These are phyloP conservation scores for Ogataea pignaliae DNA, from an alignment of 805 yeast genomes.

Conservation along the genomic window DNA sequence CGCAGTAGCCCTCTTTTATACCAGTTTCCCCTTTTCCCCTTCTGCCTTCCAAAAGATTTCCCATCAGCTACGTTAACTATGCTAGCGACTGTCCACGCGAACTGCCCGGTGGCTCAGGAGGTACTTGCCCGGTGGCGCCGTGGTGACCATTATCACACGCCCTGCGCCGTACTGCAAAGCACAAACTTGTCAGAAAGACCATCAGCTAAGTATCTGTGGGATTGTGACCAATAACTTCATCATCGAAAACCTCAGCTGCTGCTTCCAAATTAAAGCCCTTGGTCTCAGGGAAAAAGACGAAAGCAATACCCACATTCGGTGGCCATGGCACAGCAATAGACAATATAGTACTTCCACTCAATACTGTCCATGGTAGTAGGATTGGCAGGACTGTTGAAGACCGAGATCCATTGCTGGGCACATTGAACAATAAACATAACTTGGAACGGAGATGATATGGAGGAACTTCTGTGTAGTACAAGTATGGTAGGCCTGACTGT, in stretches of 20 bases:
- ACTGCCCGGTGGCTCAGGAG: no score
- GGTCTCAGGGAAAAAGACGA: conserved; percentile 33
- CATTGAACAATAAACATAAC: conserved; percentile 7
- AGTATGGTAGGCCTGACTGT: conserved; percentile 41
- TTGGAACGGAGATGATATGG: conserved; percentile 22
- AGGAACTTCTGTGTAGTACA: conserved; percentile 41
- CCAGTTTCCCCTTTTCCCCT: no score
- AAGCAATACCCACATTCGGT: conserved; percentile 27
- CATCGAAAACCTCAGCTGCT: conserved; percentile 18
- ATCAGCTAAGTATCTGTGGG: no score
- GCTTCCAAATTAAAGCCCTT: conserved; percentile 34
- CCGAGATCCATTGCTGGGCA: conserved; percentile 8
- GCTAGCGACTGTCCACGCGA: no score
- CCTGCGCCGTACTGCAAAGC: no score
- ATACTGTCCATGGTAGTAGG: conserved; percentile 35
- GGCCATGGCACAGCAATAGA: conserved; percentile 28
- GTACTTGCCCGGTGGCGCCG: no score
- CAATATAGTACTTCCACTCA: conserved; percentile 34
- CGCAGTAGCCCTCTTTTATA: no score
- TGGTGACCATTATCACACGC: no score
- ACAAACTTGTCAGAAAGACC: no score
- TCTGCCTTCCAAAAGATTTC: no score
- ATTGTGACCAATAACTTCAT: background rate
- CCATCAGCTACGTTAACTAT: no score
- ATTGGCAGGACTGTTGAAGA: conserved; percentile 31